Base-by-base conservation (phyloP, 352 stramenopile species). In the Phytophthora macrochlamydospora region DNA sequence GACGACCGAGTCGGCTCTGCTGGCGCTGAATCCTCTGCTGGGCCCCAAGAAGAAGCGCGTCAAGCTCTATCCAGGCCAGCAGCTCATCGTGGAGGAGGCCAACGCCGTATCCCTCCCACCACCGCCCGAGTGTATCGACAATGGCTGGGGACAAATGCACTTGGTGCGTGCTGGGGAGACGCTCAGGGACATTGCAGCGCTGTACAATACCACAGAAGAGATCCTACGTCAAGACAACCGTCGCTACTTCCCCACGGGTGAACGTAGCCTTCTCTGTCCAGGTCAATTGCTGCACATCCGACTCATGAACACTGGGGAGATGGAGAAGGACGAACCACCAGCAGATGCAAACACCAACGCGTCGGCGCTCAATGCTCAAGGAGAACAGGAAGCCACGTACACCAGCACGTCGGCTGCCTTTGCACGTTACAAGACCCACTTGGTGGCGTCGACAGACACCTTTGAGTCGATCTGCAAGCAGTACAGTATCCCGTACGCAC, bases 101-200 rank as follows among this genome's bases (percentile, higher is more conserved):
- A 66, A 69, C 30, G 75, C 75, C 18, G 83, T 92, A 48, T 93
- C 85, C 31, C 60, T 95, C 51, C 85, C 87, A 29, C 87, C 85
- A 30, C 82, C 82, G 28, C 85, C 87, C 55, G 84, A 93, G 53
- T 83, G 71, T 59, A 94, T 95, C 49, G 87, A 95, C 74, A 78
- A 87, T 45, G 87, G 87, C 50, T 95, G 87, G 87, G 87, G 87
- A 1, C 82, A 92, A 48, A 94, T 95, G 85, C 87, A 95, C 54
- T 54, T 94, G 24, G 85, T 94, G 59, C 81, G 83, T 30, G 53
- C 78, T 0, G 85, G 83, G 40, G 87, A 95, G 61, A 81, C 84
- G 58, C 69, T 95, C 54, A 65, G 76, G n/a, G 67, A 45, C 62
- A 93, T 95, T 48, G 84, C 86, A 32, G 58, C 57, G 62, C 75